Evolutionary conservation across 164 flowering plant species (phyloP), one percentile per base, ranked within the genome.

Genomic region (Tinospora cordifolia): DNA sequence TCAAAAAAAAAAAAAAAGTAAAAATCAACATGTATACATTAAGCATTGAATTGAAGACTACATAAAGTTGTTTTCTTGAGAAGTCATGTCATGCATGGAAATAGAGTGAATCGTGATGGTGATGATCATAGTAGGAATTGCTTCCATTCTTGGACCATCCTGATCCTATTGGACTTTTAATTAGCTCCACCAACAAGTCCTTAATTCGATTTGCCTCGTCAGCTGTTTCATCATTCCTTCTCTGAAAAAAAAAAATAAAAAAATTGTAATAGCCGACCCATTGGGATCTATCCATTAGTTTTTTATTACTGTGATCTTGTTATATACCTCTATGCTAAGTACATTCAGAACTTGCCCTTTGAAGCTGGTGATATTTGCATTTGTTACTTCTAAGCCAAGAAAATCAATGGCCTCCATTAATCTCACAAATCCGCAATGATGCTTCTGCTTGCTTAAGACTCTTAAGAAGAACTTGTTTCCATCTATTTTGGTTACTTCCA

Each of bases 181-280:
- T 87, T 36, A 88, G 60, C 83, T 87, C 93, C 1, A 90, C 80
- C 82, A 90, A 74, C 2, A 94, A 87, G 26, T 92, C 93, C 78
- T 87, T 83, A 40, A 90, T 83, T 66, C 85, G 76, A 30, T 92
- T 90, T 21, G 93, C 94, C 72, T 90, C n/a, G n/a, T n/a, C 84
- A 64, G 90, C 83, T 69, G 80, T 77, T 72, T 86, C 96, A 66
- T 79, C 78, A 66, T 87, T 91, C 77, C 80, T 89, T 71, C 78
- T 90, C 98, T 90, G 88, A 63, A 8, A 70, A 14, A 38, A 38
- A 39, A 40, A 38, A 62, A 27, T 14, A 41, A 65, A 65, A 10
- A 3, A 6, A 65, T 8, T 21, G 40, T 19, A 8, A 13, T 2
- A 36, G 40, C 3, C n/a, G 1, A 2, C 12, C 6, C 22, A 21